A percentile compares a stretch with the other conserved stretches of the same genome.
Conservation (phyloP, 2,329 filamentous ascomycete genomes). For the Cladophialophora carrionii region DNA sequence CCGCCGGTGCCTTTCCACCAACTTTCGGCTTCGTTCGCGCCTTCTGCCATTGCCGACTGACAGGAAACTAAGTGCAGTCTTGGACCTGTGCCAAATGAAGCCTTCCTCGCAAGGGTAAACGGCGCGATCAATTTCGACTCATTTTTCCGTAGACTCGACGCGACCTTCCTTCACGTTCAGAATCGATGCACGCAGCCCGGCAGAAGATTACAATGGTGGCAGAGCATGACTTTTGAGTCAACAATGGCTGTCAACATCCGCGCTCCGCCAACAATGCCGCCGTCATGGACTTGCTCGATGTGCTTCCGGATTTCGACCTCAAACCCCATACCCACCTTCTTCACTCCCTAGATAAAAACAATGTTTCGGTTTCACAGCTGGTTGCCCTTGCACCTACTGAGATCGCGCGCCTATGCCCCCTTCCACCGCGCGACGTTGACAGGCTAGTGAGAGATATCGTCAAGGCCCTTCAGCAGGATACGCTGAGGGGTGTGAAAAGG, state of each 20-base stretch:
- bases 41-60: too few species aligned
- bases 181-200: background rate
- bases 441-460: slow-evolving; percentile 71
- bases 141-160: background rate
- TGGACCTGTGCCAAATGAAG: too few species aligned
- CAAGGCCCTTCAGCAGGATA: slow-evolving; percentile 62
- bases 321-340: slow-evolving; percentile 74
- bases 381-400: slow-evolving; percentile 80
- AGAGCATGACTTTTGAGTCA: background rate
- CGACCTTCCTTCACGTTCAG: background rate
- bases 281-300: slow-evolving; percentile 70
- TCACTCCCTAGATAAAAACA: slow-evolving; percentile 75
- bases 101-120: too few species aligned
- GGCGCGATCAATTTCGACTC: slow-evolving; percentile 39
- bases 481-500: slow-evolving; percentile 19
- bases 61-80: too few species aligned
- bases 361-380: slow-evolving; percentile 79
- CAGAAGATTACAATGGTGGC: background rate
- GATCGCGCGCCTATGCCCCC: slow-evolving; percentile 80
- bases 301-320: slow-evolving; percentile 78
- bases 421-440: slow-evolving; percentile 79
- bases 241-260: slow-evolving; percentile 18
- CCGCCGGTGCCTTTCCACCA: too few species aligned
- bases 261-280: slow-evolving; percentile 4
- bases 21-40: too few species aligned